These are phyloP conservation scores for Amniculicola lignicola DNA, from an alignment of 495 filamentous ascomycete genomes.

Conservation along the genomic window DNA sequence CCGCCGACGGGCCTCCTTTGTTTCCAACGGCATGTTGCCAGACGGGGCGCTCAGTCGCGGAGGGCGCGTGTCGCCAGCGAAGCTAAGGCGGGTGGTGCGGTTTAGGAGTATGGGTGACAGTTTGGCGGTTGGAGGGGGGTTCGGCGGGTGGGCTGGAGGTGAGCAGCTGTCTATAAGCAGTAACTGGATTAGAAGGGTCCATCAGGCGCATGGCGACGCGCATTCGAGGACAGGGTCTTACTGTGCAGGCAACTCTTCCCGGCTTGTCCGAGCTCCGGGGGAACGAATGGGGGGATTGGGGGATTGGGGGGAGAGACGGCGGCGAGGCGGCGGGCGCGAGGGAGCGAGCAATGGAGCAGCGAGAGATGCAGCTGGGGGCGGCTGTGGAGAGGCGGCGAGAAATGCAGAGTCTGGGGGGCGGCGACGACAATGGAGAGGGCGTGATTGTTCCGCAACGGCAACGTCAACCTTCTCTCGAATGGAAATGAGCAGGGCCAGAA, in stretches of 20 bases:
- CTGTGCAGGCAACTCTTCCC: constrained; percentile 21
- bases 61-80: constrained; percentile 70
- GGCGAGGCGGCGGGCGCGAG: neutral
- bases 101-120: constrained; percentile 77
- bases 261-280: constrained; percentile 25
- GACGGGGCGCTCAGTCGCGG: constrained; percentile 53
- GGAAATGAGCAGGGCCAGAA: neutral
- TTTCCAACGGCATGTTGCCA: constrained; percentile 54
- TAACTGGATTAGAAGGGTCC: constrained; percentile 1
- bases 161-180: neutral
- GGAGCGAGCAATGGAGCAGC: neutral
- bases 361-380: neutral
- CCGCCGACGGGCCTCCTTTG: constrained; percentile 69
- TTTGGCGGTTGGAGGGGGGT: constrained; percentile 68
- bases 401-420: no score
- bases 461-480: constrained; percentile 8
- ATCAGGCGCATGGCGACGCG: neutral
- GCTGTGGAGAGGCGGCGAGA: no score
- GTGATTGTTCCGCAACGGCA: neutral
- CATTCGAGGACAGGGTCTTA: constrained; percentile 13
- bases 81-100: constrained; percentile 65
- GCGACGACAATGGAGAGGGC: neutral
- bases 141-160: neutral
- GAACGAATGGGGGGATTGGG: constrained; percentile 18
- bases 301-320: neutral